Conservation (phyloP, 1,139 yeast genomes). For the Eremothecium gossypii region DNA sequence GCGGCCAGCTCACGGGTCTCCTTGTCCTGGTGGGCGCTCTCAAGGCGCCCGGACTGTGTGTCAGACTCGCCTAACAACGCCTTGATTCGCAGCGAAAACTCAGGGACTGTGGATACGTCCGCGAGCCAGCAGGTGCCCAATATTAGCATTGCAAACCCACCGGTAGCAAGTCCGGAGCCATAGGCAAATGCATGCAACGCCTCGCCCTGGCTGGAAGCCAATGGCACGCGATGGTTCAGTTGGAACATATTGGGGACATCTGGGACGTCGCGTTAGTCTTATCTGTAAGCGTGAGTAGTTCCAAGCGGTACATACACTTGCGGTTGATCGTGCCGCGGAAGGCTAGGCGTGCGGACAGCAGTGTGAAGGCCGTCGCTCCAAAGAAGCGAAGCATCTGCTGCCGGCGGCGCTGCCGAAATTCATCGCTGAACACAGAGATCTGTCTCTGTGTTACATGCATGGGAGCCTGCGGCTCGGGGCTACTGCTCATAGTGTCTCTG, state of each 20-base stretch:
- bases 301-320: constrained; percentile 39
- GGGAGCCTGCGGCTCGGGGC: too few relatives aligned
- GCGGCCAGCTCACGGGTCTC: constrained; percentile 37
- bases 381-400: constrained; percentile 65
- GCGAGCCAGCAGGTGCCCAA: constrained; percentile 74
- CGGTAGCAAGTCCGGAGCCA: constrained; percentile 66
- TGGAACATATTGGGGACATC: constrained; percentile 70
- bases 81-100: constrained; percentile 67
- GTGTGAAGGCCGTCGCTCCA: constrained; percentile 63
- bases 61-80: constrained; percentile 53
- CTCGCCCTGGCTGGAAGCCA: constrained; percentile 69
- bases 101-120: constrained; percentile 60
- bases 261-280: constrained; percentile 12
- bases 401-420: constrained; percentile 47
- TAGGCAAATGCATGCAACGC: constrained; percentile 82
- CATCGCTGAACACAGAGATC: constrained; percentile 15
- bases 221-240: constrained; percentile 81
- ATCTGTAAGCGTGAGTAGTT: neutral
- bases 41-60: constrained; percentile 35
- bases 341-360: constrained; percentile 65
- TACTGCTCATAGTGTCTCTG: too few relatives aligned
- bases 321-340: constrained; percentile 65
- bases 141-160: constrained; percentile 62
- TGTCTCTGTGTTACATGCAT: constrained; percentile 7
- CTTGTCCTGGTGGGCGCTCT: constrained; percentile 49